These are phyloP conservation scores for Trichocladium antarcticum DNA, from an alignment of 495 filamentous ascomycete genomes.

Conservation along the genomic window DNA sequence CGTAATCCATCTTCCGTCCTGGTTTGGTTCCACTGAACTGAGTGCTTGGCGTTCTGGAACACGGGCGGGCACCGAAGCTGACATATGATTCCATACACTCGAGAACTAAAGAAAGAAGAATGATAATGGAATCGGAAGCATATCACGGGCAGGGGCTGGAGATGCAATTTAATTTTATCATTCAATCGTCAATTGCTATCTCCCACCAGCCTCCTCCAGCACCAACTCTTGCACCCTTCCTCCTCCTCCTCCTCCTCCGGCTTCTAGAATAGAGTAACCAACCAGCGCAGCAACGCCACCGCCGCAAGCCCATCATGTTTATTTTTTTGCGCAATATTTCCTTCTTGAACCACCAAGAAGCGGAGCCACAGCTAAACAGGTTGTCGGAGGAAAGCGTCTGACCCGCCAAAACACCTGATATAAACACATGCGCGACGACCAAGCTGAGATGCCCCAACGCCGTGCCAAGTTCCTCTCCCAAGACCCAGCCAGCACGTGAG, in stretches of 20 bases:
- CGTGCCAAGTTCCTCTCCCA: slow-evolving; percentile 1
- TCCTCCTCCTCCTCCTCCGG: not conserved
- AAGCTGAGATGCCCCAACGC: slow-evolving; percentile 5
- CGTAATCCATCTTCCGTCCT: not conserved
- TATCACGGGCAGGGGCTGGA: not conserved
- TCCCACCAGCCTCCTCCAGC: not conserved
- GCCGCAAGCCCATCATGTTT: not conserved
- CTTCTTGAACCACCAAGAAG: slow-evolving; percentile 8
- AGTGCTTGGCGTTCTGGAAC: too few species aligned
- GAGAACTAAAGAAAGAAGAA: too few species aligned
- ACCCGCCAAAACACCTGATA: not conserved
- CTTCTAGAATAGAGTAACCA: not conserved
- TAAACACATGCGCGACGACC: not conserved
- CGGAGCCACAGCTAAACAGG: not conserved
- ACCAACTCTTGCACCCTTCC: not conserved
- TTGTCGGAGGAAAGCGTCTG: not conserved
- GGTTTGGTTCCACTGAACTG: too few species aligned
- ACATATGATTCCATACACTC: too few species aligned
- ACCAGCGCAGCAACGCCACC: not conserved
- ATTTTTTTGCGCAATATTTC: too few species aligned
- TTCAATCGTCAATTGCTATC: slow-evolving; percentile 16
- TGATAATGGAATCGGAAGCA: too few species aligned
- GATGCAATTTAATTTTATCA: slow-evolving; percentile 16
- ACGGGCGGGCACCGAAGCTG: too few species aligned
- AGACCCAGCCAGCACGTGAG: not conserved